Conservation (phyloP, 352 stramenopile species). For the Saprolegnia parasitica region DNA sequence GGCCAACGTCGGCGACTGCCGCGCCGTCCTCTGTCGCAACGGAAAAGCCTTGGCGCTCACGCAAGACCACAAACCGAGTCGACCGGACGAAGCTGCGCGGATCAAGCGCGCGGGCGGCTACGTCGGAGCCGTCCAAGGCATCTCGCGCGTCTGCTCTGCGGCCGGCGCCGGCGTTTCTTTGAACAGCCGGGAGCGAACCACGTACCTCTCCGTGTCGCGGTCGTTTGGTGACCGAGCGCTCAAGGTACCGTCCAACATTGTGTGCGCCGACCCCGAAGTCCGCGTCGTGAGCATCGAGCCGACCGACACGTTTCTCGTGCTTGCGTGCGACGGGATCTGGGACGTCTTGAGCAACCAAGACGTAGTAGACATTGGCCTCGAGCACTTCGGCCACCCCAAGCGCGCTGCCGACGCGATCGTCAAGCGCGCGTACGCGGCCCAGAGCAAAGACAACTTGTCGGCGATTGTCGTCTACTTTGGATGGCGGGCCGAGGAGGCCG, state of each 20-base stretch:
- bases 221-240: slow-evolving; percentile 78
- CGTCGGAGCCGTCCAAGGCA: slow-evolving; percentile 85
- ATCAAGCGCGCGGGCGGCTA: slow-evolving; percentile 82
- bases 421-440: background rate
- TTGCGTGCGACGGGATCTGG: slow-evolving; percentile 82
- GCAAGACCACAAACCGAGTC: slow-evolving; percentile 54
- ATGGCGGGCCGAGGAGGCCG: background rate
- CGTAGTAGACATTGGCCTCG: slow-evolving; percentile 31
- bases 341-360: slow-evolving; percentile 76
- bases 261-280: slow-evolving; percentile 55
- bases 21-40: slow-evolving; percentile 50
- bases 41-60: slow-evolving; percentile 51
- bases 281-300: slow-evolving; percentile 38
- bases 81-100: slow-evolving; percentile 54
- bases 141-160: slow-evolving; percentile 75
- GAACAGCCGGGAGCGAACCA: background rate
- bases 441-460: background rate
- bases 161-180: slow-evolving; percentile 47
- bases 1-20: slow-evolving; percentile 73
- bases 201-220: slow-evolving; percentile 79
- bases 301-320: slow-evolving; percentile 55
- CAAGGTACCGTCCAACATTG: slow-evolving; percentile 32
- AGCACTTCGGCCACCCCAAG: background rate
- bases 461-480: background rate
- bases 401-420: background rate